Base-by-base conservation (phyloP, 1,139 yeast species). In the Blastobotrys niveus region DNA sequence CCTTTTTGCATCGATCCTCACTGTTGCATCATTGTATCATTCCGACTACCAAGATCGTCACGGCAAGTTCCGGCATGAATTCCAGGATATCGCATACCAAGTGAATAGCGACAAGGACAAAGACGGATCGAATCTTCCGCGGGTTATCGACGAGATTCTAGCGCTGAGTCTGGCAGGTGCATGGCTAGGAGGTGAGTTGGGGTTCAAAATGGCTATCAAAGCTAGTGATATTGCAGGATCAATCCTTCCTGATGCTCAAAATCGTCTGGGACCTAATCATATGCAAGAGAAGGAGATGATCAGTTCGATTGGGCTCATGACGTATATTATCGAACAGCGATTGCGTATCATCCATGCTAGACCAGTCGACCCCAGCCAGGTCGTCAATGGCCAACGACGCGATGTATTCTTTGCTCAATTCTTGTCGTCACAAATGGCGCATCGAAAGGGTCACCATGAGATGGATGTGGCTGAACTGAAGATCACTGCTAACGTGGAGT, bases 111-210 rank as follows among this genome's bases (percentile, higher is more conserved):
- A 31, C 19, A 24, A 45, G 14, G 34, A 34, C 20, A 22, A 14
- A 3, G 42, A 40, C 25, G 24, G 32, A 10, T 17, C 30, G 7
- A 39, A 48, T 29, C n/a, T n/a, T n/a, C n/a, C n/a, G n/a, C 41
- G 36, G 8, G 35, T 52, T 5, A 32, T 52, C 14, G 47, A 52
- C 32, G 50, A 50, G 17, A 43, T 54, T 5, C 33, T 55, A 35
- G 59, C 54, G 6, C 48, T 54, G 10, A 40, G 47, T 12, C 42
- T 55, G 22, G 55, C 57, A 3, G 58, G 57, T 3, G 58, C 59
- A 6, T 55, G 57, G 58, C 43, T 55, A 3, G 59, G 58, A 3
- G 57, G 54, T 2, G 58, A 55, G 42, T 46, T 55, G 31, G 59
- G 59, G 22, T 55, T 55, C 47, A 36, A 49, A 12, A 47, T 52